These are phyloP conservation scores for Verticillium nonalfalfae DNA, from an alignment of 2,329 filamentous ascomycete genomes.

Conservation along the genomic window DNA sequence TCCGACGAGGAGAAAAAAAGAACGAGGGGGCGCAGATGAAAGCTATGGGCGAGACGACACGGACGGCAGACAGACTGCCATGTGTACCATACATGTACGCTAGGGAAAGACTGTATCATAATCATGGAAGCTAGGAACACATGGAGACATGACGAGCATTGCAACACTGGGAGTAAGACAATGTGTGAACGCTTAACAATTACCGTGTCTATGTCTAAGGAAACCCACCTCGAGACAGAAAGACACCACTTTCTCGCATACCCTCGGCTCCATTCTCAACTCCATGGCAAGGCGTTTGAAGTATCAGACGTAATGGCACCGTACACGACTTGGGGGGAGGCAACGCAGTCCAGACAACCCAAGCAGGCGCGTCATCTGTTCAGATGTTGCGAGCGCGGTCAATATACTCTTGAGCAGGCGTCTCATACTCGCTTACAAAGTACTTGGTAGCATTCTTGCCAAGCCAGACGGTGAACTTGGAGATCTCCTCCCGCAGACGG, in stretches of 20 bases:
- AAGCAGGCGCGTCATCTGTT: background rate
- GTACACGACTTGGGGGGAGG: background rate
- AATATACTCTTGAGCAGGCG: constrained; percentile 62
- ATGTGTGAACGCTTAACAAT: background rate
- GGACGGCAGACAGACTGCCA: background rate
- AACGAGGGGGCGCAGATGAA: no score
- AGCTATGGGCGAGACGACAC: background rate
- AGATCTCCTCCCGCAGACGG: constrained; percentile 81
- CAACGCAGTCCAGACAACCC: background rate
- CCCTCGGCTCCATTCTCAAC: no score
- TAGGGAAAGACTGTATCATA: background rate
- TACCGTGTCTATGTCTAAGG: background rate
- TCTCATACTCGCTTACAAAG: constrained; percentile 73
- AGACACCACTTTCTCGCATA: no score
- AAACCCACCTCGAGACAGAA: no score
- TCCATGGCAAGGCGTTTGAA: no score
- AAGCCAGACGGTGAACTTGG: constrained; percentile 81
- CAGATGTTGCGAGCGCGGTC: constrained; percentile 54
- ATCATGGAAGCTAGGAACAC: background rate
- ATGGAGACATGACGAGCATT: background rate
- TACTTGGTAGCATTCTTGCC: constrained; percentile 69
- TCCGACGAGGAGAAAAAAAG: background rate
- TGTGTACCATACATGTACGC: background rate
- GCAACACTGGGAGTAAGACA: background rate
- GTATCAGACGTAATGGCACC: background rate